Conservation (phyloP, 2,329 filamentous ascomycete species). For the Curvularia hawaiiensis region DNA sequence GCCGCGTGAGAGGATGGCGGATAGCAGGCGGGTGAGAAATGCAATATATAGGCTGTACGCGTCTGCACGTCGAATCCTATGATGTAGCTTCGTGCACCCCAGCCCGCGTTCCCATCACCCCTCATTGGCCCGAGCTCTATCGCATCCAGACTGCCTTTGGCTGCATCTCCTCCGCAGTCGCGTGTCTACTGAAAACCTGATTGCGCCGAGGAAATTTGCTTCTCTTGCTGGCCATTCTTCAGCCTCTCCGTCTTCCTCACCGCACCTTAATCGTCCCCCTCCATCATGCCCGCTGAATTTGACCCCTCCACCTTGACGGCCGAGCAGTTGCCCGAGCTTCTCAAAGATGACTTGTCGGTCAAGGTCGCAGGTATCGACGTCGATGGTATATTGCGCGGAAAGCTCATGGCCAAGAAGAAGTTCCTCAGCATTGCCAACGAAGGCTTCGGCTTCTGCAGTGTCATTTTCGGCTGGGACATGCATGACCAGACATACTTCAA, state of each 20-base stretch:
- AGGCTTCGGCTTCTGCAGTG: conserved; percentile 92
- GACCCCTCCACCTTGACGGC: conserved; percentile 58
- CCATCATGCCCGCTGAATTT: conserved; percentile 19
- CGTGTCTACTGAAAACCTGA: conserved; percentile 15
- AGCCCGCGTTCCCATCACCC: conserved; percentile 12
- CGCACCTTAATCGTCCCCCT: not conserved
- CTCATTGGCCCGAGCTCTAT: conserved; percentile 42
- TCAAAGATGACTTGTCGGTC: conserved; percentile 75
- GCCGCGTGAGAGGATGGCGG: conserved; percentile 8
- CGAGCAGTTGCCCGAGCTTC: conserved; percentile 68
- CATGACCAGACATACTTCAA: conserved; percentile 88
- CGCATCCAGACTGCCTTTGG: conserved; percentile 11
- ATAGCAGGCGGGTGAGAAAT: conserved; percentile 13
- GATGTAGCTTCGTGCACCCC: conserved; percentile 21
- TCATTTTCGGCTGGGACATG: conserved; percentile 97
- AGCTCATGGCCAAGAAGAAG: conserved; percentile 91
- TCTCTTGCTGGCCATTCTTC: conserved; percentile 4
- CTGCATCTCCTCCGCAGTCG: conserved; percentile 5
- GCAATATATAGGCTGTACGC: conserved; percentile 18
- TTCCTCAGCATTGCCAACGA: conserved; percentile 80
- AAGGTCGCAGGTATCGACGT: conserved; percentile 89
- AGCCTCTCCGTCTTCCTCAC: not conserved
- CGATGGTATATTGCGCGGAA: conserved; percentile 85
- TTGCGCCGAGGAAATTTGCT: conserved; percentile 3
- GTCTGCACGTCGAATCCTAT: conserved; percentile 14